Base-by-base conservation (phyloP, 495 filamentous ascomycete genomes). In the Xylaria acuta region DNA sequence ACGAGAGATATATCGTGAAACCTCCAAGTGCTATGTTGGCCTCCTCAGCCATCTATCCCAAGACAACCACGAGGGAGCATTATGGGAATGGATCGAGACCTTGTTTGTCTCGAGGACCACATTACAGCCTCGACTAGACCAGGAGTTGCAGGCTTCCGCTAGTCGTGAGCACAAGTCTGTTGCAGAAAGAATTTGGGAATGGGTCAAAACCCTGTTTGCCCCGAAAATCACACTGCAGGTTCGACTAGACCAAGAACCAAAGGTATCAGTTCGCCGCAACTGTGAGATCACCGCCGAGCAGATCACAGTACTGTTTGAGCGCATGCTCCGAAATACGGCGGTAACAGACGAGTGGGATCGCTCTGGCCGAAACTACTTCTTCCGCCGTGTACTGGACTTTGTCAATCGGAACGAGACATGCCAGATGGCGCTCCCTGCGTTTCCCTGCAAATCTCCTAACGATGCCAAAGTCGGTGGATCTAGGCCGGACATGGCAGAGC, bases 391-490 rank as follows among this genome's bases (percentile, higher is more conserved):
- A 38, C 43, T 67, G 30, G 72, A 77, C 45, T 82, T 81, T 64
- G 73, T 78, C 16, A 73, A 68, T 32, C 49, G 38, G 11, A 58
- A 81, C 3, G 76, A 80, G 30, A 32, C 77, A 20, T 74, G 78
- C 20, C 22, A 64, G 22, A 64, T 64, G 62, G 62, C 43, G 16
- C 69, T 81, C n/a, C 79, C 79, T 1, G 79, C 79, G 14, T 81
- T 81, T 41, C 79, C 79, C 0, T 81, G 79, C 73, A 81, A 81
- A 64, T 81, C 79, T 5, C 76, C 79, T 3, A 80, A 79, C 30
- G 40, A 51, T 3, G 63, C 73, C 27, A 81, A 81, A 51, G 79
- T 81, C 54, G 65, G 69, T 2, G 77, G 79, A 0, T 70, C 70
- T 20, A 67, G 69, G 11, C 79, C 79, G 0, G 79, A 81, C 25